Conservation (phyloP, 2,329 filamentous ascomycete species). For the Neospermospora avenae region DNA sequence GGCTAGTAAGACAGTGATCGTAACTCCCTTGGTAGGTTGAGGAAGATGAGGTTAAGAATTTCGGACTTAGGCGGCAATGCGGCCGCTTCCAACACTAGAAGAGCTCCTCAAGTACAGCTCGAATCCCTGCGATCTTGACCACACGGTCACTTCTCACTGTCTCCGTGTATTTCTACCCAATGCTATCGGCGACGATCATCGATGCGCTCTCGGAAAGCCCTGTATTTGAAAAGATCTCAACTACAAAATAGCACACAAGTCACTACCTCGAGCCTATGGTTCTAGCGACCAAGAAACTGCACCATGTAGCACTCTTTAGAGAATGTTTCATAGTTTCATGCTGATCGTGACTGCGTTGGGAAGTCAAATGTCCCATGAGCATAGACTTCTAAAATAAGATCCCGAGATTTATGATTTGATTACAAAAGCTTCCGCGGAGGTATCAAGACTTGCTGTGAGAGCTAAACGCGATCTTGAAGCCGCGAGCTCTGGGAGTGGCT, state of each 20-base stretch:
- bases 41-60: neutral
- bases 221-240: neutral
- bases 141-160: no score
- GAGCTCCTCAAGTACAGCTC: no score
- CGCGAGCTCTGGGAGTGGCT: no score
- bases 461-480: no score
- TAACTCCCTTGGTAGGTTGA: no score
- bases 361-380: neutral
- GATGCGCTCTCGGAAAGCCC: neutral
- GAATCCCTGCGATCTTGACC: neutral
- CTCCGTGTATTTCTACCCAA: neutral
- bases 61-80: neutral
- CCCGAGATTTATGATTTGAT: neutral
- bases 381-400: neutral
- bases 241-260: neutral
- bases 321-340: neutral
- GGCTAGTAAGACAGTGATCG: no score
- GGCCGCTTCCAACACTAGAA: neutral
- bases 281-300: neutral
- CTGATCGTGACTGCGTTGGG: neutral
- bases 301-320: neutral
- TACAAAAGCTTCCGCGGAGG: neutral
- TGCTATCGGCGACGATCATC: neutral
- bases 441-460: no score
- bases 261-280: neutral